Evolutionary conservation across 257 asterid species (phyloP).

Genomic region (Scutellaria galericulata): DNA sequence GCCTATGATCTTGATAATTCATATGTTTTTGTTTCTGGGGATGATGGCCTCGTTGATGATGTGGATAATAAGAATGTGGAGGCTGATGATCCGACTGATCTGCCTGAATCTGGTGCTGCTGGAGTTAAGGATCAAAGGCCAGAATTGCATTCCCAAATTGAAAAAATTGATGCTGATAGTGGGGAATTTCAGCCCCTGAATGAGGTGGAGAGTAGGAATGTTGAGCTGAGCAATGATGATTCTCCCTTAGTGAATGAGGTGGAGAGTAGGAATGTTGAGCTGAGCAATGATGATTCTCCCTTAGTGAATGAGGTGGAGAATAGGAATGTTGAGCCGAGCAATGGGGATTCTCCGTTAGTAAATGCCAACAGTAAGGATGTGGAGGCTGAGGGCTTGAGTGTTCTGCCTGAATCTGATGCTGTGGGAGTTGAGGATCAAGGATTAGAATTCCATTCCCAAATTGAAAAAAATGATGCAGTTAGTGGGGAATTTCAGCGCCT

Average conservation of each 20-base stretch:
- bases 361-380: background rate
- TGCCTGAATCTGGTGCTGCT: constrained; percentile 10
- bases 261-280: background rate
- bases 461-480: background rate
- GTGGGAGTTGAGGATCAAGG: background rate
- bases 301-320: too few species aligned
- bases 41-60: constrained; percentile 42
- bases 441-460: background rate
- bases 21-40: constrained; percentile 49
- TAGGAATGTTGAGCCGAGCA: too few species aligned
- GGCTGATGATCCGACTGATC: constrained; percentile 1
- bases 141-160: constrained; percentile 18
- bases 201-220: background rate
- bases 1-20: constrained; percentile 52
- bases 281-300: background rate
- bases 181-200: background rate
- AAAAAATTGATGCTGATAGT: constrained; percentile 9
- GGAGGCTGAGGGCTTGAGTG: background rate
- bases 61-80: constrained; percentile 2
- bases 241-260: background rate
- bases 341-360: background rate
- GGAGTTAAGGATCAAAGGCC: constrained; percentile 5
- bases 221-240: background rate
- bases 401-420: background rate
- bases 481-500: background rate